Conservation (phyloP, 169 alveolate species). For the Cystoisospora suis region DNA sequence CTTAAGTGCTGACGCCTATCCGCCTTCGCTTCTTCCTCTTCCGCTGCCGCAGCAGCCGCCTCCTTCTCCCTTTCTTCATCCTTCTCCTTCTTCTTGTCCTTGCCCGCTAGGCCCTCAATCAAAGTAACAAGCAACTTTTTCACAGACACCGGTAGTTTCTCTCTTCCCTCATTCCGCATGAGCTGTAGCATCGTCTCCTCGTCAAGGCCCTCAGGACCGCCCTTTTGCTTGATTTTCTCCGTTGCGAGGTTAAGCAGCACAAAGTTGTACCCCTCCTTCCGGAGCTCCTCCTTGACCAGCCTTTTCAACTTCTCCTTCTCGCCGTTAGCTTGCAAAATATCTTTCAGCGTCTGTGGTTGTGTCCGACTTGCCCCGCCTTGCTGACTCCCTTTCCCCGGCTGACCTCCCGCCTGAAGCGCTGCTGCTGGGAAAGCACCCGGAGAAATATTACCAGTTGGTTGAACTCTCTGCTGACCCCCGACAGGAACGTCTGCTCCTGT, state of each 20-base stretch:
- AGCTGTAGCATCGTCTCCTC: slow-evolving; percentile 14
- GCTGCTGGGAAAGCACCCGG: not conserved
- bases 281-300: slow-evolving; percentile 25
- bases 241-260: not conserved
- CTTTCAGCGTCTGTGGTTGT: not conserved
- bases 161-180: not conserved
- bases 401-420: too few species aligned
- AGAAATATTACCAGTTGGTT: not conserved
- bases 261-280: slow-evolving; percentile 36
- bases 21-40: not conserved
- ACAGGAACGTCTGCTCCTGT: not conserved
- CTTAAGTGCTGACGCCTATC: not conserved
- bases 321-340: slow-evolving; percentile 5
- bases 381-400: not conserved
- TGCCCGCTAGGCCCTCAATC: slow-evolving; percentile 16
- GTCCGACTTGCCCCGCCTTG: not conserved
- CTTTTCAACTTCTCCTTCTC: slow-evolving; percentile 9
- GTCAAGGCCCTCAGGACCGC: slow-evolving; percentile 5
- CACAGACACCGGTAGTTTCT: slow-evolving; percentile 3
- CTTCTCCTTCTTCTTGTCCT: slow-evolving; percentile 31
- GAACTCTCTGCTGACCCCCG: not conserved
- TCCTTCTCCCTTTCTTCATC: slow-evolving; percentile 32
- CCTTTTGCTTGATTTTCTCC: slow-evolving; percentile 35
- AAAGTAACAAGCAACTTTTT: not conserved
- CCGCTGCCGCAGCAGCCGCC: slow-evolving; percentile 22